Conservation (phyloP, 495 filamentous ascomycete species). For the Aspergillus ostianus region DNA sequence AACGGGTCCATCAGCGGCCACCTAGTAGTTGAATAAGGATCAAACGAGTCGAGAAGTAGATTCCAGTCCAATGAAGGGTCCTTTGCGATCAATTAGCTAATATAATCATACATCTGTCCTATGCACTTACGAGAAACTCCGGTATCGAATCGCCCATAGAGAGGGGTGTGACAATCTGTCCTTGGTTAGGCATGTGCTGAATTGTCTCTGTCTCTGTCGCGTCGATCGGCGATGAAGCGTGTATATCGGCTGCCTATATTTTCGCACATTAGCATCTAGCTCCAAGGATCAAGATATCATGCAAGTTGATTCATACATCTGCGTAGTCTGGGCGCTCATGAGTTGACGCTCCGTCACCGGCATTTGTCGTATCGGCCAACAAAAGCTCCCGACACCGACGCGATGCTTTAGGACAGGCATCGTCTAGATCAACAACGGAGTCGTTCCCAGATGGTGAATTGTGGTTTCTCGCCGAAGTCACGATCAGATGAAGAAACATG, state of each 20-base stretch:
- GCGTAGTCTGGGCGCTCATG: neutral
- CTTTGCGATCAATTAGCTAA: neutral
- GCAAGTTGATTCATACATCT: neutral
- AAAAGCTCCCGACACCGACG: constrained; percentile 6
- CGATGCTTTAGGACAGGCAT: constrained; percentile 4
- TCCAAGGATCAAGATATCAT: too few species aligned
- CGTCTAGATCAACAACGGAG: neutral
- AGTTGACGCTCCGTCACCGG: neutral
- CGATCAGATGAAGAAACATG: constrained; percentile 6
- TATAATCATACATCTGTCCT: neutral
- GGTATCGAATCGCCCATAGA: neutral
- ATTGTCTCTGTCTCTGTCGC: neutral
- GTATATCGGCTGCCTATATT: neutral
- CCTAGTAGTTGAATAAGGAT: neutral
- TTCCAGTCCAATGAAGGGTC: neutral
- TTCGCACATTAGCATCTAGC: neutral
- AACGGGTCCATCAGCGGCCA: neutral
- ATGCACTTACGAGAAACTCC: neutral
- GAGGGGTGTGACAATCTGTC: neutral
- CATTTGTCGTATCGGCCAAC: neutral
- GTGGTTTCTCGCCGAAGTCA: neutral
- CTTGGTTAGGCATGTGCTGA: neutral
- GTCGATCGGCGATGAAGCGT: neutral
- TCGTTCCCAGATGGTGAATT: neutral
- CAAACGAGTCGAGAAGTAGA: neutral